Base-by-base conservation (phyloP, 1,284 basidiomycete species). In the Albatrellus sp. region DNA sequence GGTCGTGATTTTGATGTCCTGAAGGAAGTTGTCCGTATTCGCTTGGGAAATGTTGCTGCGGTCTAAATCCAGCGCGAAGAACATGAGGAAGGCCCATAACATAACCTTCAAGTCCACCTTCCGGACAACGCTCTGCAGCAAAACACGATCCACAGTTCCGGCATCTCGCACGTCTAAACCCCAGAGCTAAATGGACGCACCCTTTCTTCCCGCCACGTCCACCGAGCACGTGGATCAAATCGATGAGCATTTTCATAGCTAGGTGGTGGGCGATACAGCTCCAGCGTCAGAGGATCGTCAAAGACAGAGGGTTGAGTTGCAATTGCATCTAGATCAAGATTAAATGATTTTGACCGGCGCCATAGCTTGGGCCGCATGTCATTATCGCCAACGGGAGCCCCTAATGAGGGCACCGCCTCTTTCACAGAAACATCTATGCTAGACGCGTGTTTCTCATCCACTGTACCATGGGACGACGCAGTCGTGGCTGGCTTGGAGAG, bases 191-290 rank as follows among this genome's bases (percentile, higher is more conserved):
- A 11, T 20, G 9, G 17, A 48, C 68, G 46, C 43, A 73, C 73
- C 55, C 60, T 65, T 58, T 86, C 82, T 55, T 88, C 81, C 28
- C 71, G 57, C 58, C 70, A 72, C 1, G 81, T 85, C 83, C 84
- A 88, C 3, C 81, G 68, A 20, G 77, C 77, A 11, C 64, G 57
- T 0, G 75, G 71, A 53, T 86, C 77, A 52, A 86, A 84, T 4
- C 78, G 67, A 52, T 82, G 77, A 1, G 67, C 49, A 52, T 79
- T 81, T 58, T 84, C 81, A 49, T 78, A 83, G 1, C 66, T 55
- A 4, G 67, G 59, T 40, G 70, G 73, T 1, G 80, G 78, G 58
- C 69, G 70, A 52, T 77, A 80, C 46, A 69, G 61, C 36, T 68
- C 68, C 2, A 75, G 57, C 0, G 73, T 65, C 36, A 59, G 51